These are phyloP conservation scores for Gossypium rotundifolium DNA, from an alignment of 345 rosid genomes.

Conservation along the genomic window DNA sequence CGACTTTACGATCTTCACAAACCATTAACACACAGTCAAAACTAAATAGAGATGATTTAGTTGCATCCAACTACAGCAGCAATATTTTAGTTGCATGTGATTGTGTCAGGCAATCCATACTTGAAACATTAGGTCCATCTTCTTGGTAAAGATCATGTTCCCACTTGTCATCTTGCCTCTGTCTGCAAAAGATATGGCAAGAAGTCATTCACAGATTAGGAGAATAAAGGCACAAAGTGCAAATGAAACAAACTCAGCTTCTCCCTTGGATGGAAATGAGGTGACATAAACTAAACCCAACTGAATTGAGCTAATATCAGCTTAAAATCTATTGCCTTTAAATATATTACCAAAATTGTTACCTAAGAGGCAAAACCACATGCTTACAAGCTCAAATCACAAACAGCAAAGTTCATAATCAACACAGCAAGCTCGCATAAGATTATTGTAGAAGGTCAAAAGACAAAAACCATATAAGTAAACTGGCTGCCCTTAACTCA, in stretches of 20 bases:
- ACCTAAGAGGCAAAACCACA: not conserved
- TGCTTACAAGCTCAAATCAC: not conserved
- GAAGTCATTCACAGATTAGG: not conserved
- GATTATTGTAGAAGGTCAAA: not conserved
- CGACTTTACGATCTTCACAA: constrained; percentile 61
- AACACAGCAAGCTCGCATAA: not conserved
- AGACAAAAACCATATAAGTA: not conserved
- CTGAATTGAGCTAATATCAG: not conserved
- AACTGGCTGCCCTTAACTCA: not conserved
- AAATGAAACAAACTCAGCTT: not conserved
- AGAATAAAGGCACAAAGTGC: not conserved
- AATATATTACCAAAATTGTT: not conserved
- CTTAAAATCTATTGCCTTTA: not conserved
- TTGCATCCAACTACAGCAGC: constrained; percentile 34
- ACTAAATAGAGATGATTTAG: constrained; percentile 30
- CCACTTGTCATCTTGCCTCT: constrained; percentile 96
- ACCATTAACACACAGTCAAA: constrained; percentile 43
- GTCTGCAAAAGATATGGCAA: constrained; percentile 49
- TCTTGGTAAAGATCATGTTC: constrained; percentile 82
- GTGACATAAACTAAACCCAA: not conserved
- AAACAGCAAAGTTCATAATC: not conserved
- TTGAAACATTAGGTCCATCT: constrained; percentile 49
- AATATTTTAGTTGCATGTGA: constrained; percentile 23
- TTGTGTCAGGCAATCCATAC: constrained; percentile 47
- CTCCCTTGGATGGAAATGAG: not conserved